Evolutionary conservation across 1,139 yeast species (phyloP).

Genomic region (Yamadazyma atmosphaerica): DNA sequence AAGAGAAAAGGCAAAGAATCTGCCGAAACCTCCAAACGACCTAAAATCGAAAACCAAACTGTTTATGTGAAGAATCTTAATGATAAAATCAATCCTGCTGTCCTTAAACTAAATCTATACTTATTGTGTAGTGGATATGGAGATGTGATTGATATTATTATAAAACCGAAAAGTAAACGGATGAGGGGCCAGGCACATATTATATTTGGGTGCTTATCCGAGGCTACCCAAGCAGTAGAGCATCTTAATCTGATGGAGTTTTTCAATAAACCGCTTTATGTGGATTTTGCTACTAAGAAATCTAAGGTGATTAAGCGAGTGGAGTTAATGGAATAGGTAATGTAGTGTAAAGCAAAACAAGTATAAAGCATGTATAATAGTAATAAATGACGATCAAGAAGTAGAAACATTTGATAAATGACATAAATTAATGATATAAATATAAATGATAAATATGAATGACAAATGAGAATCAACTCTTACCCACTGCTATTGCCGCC

Average conservation of each 20-base stretch:
- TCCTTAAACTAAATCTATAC: constrained; percentile 57
- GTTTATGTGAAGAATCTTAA: constrained; percentile 66
- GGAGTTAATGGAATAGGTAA: constrained; percentile 2
- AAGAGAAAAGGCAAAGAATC: background rate
- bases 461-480: no score
- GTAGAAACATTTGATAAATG: no score
- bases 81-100: constrained; percentile 52
- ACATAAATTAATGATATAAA: constrained; percentile 6
- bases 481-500: no score
- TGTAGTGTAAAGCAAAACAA: background rate
- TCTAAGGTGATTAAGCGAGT: constrained; percentile 9
- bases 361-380: no score
- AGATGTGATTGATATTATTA: constrained; percentile 57
- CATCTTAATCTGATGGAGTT: constrained; percentile 49
- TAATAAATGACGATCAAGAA: no score
- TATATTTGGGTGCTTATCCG: constrained; percentile 47
- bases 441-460: no score
- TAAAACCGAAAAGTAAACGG: constrained; percentile 35
- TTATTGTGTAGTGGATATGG: constrained; percentile 68
- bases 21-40: constrained; percentile 4
- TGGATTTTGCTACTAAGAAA: constrained; percentile 9
- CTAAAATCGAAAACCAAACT: constrained; percentile 37
- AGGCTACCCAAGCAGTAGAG: constrained; percentile 55
- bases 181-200: constrained; percentile 82
- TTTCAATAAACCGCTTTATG: constrained; percentile 54